Evolutionary conservation across 108 stramenopile genomes (phyloP).

Genomic region (Cyclostephanos tholiformis): DNA sequence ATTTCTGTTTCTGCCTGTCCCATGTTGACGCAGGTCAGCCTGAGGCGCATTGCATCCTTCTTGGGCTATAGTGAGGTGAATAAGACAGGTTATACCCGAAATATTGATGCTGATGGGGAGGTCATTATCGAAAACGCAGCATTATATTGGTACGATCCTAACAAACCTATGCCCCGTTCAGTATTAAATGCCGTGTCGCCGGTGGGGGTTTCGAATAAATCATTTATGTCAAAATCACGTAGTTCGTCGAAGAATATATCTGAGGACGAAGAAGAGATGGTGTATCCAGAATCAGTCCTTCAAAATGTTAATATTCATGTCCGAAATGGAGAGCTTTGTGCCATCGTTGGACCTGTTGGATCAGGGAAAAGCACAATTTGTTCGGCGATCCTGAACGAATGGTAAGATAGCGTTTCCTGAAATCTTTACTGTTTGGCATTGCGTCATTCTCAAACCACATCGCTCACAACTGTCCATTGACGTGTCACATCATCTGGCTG

Average conservation of each 20-base stretch:
- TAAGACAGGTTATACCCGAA: slow-evolving; percentile 47
- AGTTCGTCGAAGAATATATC: slow-evolving; percentile 3
- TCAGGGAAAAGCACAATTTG: slow-evolving; percentile 80
- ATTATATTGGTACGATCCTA: slow-evolving; percentile 71
- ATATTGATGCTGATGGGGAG: slow-evolving; percentile 47
- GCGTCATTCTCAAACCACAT: too few species aligned
- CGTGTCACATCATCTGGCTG: too few species aligned
- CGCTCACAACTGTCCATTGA: too few species aligned
- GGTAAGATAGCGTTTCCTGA: too few species aligned
- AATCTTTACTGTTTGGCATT: too few species aligned
- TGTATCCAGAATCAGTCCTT: slow-evolving; percentile 59
- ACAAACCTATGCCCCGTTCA: slow-evolving; percentile 45
- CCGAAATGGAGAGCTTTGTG: slow-evolving; percentile 71
- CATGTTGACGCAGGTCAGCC: slow-evolving; percentile 40
- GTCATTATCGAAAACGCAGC: slow-evolving; percentile 61
- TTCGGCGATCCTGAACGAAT: slow-evolving; percentile 79
- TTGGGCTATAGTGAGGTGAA: slow-evolving; percentile 45
- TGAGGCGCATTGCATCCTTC: slow-evolving; percentile 53
- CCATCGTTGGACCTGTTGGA: slow-evolving; percentile 86
- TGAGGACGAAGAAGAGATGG: slow-evolving; percentile 29
- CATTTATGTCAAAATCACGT: slow-evolving; percentile 14
- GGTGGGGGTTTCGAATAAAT: neutral
- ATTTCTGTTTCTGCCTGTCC: slow-evolving; percentile 5
- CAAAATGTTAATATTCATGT: slow-evolving; percentile 51
- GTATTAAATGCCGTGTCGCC: slow-evolving; percentile 20